A percentile compares a stretch with the other conserved stretches of the same genome.
These are phyloP conservation scores for Rhododendron kiyosumense DNA, from an alignment of 148 eudicot species.

Conservation along the genomic window DNA sequence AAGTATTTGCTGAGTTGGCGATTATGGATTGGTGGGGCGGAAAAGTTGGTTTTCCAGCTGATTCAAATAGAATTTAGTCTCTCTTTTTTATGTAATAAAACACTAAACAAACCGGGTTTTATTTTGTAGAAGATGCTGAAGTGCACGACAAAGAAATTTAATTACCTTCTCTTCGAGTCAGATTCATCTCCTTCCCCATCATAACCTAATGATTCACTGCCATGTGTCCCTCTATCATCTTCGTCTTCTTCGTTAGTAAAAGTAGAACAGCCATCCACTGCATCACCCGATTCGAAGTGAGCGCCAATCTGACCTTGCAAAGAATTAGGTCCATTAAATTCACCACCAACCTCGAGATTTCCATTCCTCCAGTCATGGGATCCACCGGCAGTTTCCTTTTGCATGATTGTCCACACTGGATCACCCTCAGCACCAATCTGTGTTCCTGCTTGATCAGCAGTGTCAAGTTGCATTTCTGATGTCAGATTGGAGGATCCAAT, in stretches of 20 bases:
- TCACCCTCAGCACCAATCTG: conserved; percentile 27
- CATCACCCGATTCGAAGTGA: conserved; percentile 32
- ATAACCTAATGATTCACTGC: conserved; percentile 50
- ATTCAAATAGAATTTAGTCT: too few relatives aligned
- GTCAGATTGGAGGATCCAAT: conserved; percentile 33
- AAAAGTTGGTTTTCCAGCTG: too few relatives aligned
- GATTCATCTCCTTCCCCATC: conserved; percentile 57
- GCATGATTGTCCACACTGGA: conserved; percentile 25
- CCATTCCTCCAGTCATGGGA: conserved; percentile 35
- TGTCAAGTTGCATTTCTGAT: conserved; percentile 26
- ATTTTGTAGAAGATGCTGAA: not conserved
- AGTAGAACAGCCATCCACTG: conserved; percentile 35
- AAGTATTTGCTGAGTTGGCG: too few relatives aligned
- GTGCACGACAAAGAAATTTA: not conserved
- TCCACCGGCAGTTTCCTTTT: conserved; percentile 22
- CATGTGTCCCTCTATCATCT: conserved; percentile 46
- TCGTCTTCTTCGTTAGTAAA: conserved; percentile 53
- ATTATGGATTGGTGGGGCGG: too few relatives aligned
- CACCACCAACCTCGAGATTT: conserved; percentile 34
- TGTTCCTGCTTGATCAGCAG: conserved; percentile 31
- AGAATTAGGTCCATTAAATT: conserved; percentile 21
- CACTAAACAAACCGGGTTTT: not conserved
- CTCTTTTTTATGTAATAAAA: not conserved
- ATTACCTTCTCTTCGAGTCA: conserved; percentile 57
- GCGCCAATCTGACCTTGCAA: conserved; percentile 23